Evolutionary conservation across 768 basidiomycete species (phyloP), one percentile per base, ranked within the genome.

Genomic region (Xerocomus spinulosus): DNA sequence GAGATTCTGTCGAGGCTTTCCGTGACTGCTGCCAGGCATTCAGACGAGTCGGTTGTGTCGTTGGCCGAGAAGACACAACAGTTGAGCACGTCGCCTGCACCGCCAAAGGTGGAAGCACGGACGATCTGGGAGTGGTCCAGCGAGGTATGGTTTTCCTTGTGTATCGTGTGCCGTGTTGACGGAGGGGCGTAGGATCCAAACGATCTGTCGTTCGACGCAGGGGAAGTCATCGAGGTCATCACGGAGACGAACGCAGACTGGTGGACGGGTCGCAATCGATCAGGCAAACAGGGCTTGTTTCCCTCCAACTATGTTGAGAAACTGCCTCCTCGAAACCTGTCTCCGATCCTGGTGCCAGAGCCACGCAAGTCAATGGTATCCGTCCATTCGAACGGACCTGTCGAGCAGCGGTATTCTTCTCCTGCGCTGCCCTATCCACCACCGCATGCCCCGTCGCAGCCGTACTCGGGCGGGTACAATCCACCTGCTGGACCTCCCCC

Each of bases 201-300:
- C 41, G 91, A 94, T 65, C 74, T 95, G 3, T 75, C 80, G 1
- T 91, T 95, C 70, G 66, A 67, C 17, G 68, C 76, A 0, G 92
- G 90, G 4, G 92, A 93, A 48, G 69, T 83, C 30, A 81, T 95
- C 49, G 86, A 90, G 50, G 77, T 95, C 50, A 68, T 88, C 39
- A 77, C 84, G 50, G 89, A 93, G 63, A 86, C 81, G n/a, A 91
- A 92, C 52, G 71, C 75, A 1, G 92, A 93, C 62, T 93, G 92
- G 92, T 95, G 90, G 90, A 85, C 76, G 28, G 91, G 92, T n/a
- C 72, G 73, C 51, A 59, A 77, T 54, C 56, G 55, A 34, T 73
- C 82, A 24, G 83, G 82, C 20, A 75, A 70, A 45, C 75, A 83
- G 39, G 91, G 86, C 3, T 68, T 92, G 36, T 89, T 94, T 74